Percentiles rank a stretch among this genome's conserved stretches.
These are phyloP conservation scores for Akanthomyces lecanii DNA, from an alignment of 2,329 filamentous ascomycete genomes.

Conservation along the genomic window DNA sequence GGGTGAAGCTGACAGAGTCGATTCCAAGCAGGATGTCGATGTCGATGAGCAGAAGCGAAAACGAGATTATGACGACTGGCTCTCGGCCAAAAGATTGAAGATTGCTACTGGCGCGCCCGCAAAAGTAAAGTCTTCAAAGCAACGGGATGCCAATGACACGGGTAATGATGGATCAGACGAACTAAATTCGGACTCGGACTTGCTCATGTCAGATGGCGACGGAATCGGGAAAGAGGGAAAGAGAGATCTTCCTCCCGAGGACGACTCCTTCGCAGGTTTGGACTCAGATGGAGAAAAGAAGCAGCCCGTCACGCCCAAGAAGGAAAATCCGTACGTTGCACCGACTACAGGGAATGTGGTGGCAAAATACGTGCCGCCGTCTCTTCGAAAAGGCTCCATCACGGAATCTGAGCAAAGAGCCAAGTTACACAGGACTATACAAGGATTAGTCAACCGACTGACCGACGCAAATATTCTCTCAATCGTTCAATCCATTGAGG, in stretches of 20 bases:
- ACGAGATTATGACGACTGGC: conserved; percentile 55
- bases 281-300: conserved; percentile 31
- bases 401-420: conserved; percentile 63
- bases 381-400: conserved; percentile 60
- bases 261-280: conserved; percentile 38
- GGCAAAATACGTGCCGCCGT: conserved; percentile 86
- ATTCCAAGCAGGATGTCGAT: conserved; percentile 45
- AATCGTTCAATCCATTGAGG: conserved; percentile 77
- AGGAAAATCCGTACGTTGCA: conserved; percentile 87
- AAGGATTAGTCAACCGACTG: conserved; percentile 87
- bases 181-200: conserved; percentile 32
- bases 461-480: conserved; percentile 86
- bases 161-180: conserved; percentile 26
- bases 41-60: conserved; percentile 59
- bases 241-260: conserved; percentile 16
- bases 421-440: conserved; percentile 72
- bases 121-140: conserved; percentile 25
- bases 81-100: conserved; percentile 54
- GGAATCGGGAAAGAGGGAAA: conserved; percentile 20
- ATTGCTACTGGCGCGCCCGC: conserved; percentile 24
- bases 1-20: conserved; percentile 54
- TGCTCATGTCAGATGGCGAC: conserved; percentile 30
- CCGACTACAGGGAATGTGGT: conserved; percentile 49
- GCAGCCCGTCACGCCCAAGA: conserved; percentile 38
- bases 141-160: conserved; percentile 26